Conservation (phyloP, 108 stramenopile genomes). For the Discostella stelligeroides region DNA sequence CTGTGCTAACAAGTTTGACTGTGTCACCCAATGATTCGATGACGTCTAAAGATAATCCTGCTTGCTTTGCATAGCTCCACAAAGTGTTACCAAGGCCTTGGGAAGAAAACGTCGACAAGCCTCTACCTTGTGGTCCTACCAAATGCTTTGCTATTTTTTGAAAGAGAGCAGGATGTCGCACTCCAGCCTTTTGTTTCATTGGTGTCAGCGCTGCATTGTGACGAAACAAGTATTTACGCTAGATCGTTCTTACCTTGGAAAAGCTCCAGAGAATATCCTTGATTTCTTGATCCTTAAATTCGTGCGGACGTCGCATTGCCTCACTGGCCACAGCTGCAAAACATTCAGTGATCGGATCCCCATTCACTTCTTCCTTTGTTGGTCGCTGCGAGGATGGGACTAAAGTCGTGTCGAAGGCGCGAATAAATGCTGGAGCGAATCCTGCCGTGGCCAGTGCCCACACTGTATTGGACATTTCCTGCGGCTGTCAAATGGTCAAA, state of each 20-base stretch:
- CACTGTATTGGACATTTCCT: constrained; percentile 74
- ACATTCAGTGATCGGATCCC: constrained; percentile 62
- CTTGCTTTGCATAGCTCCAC: constrained; percentile 71
- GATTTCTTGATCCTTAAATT: constrained; percentile 84
- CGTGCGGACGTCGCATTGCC: constrained; percentile 68
- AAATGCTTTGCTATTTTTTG: constrained; percentile 67
- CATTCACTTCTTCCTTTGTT: constrained; percentile 25
- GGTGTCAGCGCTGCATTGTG: too few species aligned
- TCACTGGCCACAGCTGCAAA: constrained; percentile 70
- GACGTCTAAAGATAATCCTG: constrained; percentile 66
- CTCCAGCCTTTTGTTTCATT: constrained; percentile 37
- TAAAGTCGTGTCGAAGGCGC: constrained; percentile 75
- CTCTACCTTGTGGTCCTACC: constrained; percentile 50
- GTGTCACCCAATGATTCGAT: constrained; percentile 46
- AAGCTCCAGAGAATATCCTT: constrained; percentile 84
- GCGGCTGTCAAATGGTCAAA: constrained; percentile 39
- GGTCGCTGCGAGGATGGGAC: constrained; percentile 49
- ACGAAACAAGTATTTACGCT: not conserved
- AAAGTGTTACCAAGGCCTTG: constrained; percentile 76
- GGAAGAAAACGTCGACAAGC: constrained; percentile 66
- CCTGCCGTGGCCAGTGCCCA: constrained; percentile 84
- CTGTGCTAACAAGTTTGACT: constrained; percentile 48
- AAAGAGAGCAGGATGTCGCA: constrained; percentile 78
- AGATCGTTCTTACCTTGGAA: constrained; percentile 46
- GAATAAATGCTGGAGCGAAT: constrained; percentile 49